Evolutionary conservation across 2,329 filamentous ascomycete genomes (phyloP), one percentile per base, ranked within the genome.

Genomic region (Colletotrichum eremochloae): DNA sequence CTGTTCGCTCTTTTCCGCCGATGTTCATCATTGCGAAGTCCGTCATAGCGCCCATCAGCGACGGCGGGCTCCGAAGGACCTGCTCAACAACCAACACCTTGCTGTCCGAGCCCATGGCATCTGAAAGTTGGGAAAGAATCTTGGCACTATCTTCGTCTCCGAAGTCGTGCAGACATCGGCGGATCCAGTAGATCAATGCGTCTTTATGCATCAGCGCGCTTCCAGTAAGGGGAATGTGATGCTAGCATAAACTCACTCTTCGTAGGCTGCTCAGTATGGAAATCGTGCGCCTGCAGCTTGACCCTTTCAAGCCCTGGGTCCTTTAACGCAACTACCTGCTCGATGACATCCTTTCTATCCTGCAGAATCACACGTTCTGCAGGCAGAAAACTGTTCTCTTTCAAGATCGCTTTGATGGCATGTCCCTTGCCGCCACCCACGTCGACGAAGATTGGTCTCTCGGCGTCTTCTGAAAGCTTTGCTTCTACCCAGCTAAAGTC

Each of bases 81-180:
- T 78, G 74, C 63, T 82, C 81, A 12, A 77, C 74, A 20, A 82
- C 76, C 9, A 82, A 75, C 0, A 82, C 67, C n/a, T 76, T 78
- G 70, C 79, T 82, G 42, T 82, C 80, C 0, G 60, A 24, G 12
- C 76, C 77, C 77, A 82, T 78, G 11, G 81, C 80, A 5, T 74
- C 72, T 3, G 75, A 67, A 5, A 82, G 61, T 3, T 76, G 77
- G 53, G 75, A 63, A 7, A 84, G 75, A 1, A 83, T 82, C 31
- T 75, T 63, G 1, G 79, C 76, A 36, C 76, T 78, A 18, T 77
- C 77, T 1, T 77, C 75, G 63, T 83, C 81, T 31, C 78, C 73
- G 68, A 82, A 84, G 67, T 84, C 80, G 68, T 84, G 82, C 1
- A 84, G 77, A 55, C 79, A 80, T 8, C 80, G 79, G 63, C 77